Evolutionary conservation across 441 rosid species (phyloP).

Genomic region (Jatropha podagrica): DNA sequence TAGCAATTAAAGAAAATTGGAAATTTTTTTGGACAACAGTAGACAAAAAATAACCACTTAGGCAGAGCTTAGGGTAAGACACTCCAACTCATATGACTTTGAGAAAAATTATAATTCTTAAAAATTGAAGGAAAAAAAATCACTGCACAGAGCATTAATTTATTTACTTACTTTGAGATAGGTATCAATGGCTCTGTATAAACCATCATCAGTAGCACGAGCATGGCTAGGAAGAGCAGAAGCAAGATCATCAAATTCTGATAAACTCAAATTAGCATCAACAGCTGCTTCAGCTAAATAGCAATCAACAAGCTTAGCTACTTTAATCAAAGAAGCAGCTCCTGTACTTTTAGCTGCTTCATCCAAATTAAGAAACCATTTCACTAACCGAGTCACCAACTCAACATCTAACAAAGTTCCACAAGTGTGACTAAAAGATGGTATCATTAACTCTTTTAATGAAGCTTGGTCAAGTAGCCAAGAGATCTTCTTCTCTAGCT

Average conservation of each 20-base stretch:
- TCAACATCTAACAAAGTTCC: slow-evolving; percentile 70
- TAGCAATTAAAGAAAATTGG: neutral
- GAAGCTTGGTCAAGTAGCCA: slow-evolving; percentile 89
- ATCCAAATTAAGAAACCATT: slow-evolving; percentile 48
- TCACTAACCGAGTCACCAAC: slow-evolving; percentile 62
- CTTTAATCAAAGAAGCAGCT: slow-evolving; percentile 53
- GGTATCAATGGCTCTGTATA: slow-evolving; percentile 80
- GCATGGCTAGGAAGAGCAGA: slow-evolving; percentile 68
- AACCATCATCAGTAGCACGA: slow-evolving; percentile 65
- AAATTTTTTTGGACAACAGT: neutral
- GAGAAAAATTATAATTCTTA: neutral
- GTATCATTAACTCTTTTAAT: slow-evolving; percentile 79
- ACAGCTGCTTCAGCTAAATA: slow-evolving; percentile 75
- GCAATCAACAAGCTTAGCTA: slow-evolving; percentile 69
- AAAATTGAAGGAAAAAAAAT: neutral
- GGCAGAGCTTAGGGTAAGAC: no score
- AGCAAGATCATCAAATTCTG: slow-evolving; percentile 56
- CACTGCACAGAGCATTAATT: neutral
- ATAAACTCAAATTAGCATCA: slow-evolving; percentile 49
- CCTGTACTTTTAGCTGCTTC: slow-evolving; percentile 48
- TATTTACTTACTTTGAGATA: slow-evolving; percentile 66
- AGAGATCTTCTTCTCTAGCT: slow-evolving; percentile 69
- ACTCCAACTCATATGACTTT: no score
- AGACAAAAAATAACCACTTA: no score
- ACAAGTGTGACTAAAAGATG: slow-evolving; percentile 80